These are phyloP conservation scores for Davidsoniella neocaledoniae DNA, from an alignment of 2,329 filamentous ascomycete species.

Conservation along the genomic window DNA sequence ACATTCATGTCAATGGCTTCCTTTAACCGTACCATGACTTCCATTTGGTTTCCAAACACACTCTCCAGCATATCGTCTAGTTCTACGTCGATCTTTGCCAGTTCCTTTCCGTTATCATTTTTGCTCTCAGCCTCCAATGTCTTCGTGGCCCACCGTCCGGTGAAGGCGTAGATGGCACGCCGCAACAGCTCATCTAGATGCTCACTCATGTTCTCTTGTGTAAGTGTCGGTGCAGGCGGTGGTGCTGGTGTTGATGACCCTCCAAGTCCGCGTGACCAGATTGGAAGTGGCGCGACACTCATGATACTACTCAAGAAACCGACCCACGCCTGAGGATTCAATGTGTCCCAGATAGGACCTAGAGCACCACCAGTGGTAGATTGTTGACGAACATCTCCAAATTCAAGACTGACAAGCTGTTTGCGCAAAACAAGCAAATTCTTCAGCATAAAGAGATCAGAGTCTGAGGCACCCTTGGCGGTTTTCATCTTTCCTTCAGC, in stretches of 20 bases:
- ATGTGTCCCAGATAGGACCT: constrained; percentile 45
- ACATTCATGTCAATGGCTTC: constrained; percentile 43
- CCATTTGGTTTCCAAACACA: constrained; percentile 42
- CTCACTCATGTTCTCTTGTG: constrained; percentile 43
- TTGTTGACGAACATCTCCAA: constrained; percentile 48
- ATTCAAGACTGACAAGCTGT: constrained; percentile 89
- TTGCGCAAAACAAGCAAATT: constrained; percentile 92
- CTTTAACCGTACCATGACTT: constrained; percentile 41
- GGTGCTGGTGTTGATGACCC: constrained; percentile 7
- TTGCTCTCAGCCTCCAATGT: constrained; percentile 31
- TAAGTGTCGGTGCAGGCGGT: constrained; percentile 16
- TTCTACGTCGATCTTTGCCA: constrained; percentile 37
- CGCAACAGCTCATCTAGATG: constrained; percentile 46
- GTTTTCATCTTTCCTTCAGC: constrained; percentile 56
- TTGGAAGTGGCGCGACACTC: constrained; percentile 24
- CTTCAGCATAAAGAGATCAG: constrained; percentile 83
- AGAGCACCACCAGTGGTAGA: constrained; percentile 27
- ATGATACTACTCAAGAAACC: constrained; percentile 43
- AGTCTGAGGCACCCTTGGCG: constrained; percentile 45
- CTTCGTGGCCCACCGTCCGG: constrained; percentile 38
- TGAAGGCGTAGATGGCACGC: constrained; percentile 46
- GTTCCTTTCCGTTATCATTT: constrained; percentile 31
- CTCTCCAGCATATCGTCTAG: constrained; percentile 38
- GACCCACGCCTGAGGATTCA: constrained; percentile 39
- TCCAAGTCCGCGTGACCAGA: constrained; percentile 24